Base-by-base conservation (phyloP, 2,329 filamentous ascomycete species). In the Aspergillus viridinutans region DNA sequence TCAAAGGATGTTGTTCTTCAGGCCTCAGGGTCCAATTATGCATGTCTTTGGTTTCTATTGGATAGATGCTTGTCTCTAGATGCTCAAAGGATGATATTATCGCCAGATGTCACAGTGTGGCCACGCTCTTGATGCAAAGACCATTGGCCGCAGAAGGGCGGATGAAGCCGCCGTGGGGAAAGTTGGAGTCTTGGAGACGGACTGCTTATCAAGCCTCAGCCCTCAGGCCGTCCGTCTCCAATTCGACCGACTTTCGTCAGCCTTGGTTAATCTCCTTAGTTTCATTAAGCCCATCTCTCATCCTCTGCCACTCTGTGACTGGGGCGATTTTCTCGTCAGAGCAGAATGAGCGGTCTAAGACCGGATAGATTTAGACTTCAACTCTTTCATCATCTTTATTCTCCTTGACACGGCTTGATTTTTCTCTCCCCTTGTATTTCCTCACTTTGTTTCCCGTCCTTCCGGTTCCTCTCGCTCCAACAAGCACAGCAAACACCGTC, bases 131-230 rank as follows among this genome's bases (percentile, higher is more conserved):
- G 32, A 35, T 35, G 32, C 4, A 35, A n/a, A n/a, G 32, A 17
- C 43, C 38, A 48, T 40, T 52, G 9, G 52, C 48, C 29, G 48
- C 48, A 52, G 52, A 54, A 51, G 43, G 52, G 55, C 58, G 58
- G 58, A 50, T 50, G 35, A 57, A 52, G 43, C 58, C 55, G 58
- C 55, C 57, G 48, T 26, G 58, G 57, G 32, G 32, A 35, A 32
- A 35, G 12, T 59, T 52, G 55, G 52, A 55, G 50, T 35, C 29
- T 35, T 35, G 29, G 29, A 35, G 29, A 35, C 12, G 29, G 2
- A 14, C 5, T 35, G 32, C 35, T 55, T 59, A 57, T 57, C 53
- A 42, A 48, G n/a, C 49, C 43, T 40, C 55, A 17, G 32, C 6
- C 32, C 14, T 17, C n/a, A n/a, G n/a, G n/a, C n/a, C n/a, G n/a